Evolutionary conservation across 805 yeast genomes (phyloP).

Genomic region (Sporopachydermia lactativora): DNA sequence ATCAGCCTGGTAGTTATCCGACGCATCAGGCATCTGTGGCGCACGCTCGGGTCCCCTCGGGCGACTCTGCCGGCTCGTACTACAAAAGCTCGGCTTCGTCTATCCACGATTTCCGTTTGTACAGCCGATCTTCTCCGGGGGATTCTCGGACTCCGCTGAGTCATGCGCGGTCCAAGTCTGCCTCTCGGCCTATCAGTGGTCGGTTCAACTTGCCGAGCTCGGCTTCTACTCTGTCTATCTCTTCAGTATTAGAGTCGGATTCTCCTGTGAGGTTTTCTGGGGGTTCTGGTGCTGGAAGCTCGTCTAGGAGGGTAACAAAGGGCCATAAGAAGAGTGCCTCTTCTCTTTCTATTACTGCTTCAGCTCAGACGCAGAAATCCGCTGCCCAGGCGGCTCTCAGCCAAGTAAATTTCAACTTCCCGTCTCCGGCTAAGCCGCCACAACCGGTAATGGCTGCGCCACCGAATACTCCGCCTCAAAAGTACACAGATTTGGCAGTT

Average conservation of each 20-base stretch:
- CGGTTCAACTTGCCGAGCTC: neutral
- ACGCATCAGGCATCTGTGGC: too few relatives aligned
- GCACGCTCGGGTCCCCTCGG: too few relatives aligned
- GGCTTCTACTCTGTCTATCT: neutral
- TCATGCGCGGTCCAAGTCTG: neutral
- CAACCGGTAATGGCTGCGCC: constrained; percentile 9
- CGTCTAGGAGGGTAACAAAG: neutral
- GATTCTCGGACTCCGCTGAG: neutral
- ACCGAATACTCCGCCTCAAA: constrained; percentile 17
- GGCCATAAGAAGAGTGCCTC: neutral
- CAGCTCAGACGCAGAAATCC: neutral
- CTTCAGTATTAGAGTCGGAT: neutral
- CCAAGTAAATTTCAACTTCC: constrained; percentile 12
- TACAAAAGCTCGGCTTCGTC: neutral
- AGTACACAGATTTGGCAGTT: neutral
- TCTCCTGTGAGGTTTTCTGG: neutral
- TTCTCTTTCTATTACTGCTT: neutral
- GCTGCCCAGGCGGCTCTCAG: constrained; percentile 4
- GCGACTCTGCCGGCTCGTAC: too few relatives aligned
- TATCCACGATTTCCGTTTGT: neutral
- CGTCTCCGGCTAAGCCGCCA: constrained; percentile 3
- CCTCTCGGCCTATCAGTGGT: neutral
- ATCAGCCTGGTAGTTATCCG: too few relatives aligned
- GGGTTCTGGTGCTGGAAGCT: neutral
- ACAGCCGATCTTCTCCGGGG: neutral